Conservation (phyloP, 1,284 basidiomycete genomes). For the Boletellus sp. region DNA sequence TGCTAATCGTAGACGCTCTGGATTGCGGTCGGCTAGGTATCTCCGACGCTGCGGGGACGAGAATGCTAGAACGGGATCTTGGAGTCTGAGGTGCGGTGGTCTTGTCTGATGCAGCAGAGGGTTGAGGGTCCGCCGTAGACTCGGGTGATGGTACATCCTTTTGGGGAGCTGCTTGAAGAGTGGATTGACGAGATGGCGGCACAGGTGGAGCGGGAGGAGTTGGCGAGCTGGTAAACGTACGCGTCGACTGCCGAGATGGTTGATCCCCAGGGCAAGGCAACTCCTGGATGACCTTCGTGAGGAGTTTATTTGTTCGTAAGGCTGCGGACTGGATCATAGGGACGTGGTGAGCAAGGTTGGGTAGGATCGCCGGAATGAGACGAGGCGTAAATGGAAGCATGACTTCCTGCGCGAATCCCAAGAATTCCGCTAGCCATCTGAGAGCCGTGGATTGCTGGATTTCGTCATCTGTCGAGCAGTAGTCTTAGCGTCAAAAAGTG, state of each 20-base stretch:
- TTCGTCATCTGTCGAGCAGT: slow-evolving; percentile 65
- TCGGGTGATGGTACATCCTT: slow-evolving; percentile 48
- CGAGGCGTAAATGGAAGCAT: slow-evolving; percentile 94
- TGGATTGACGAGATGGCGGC: slow-evolving; percentile 46
- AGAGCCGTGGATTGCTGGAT: slow-evolving; percentile 87
- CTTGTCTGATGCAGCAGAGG: slow-evolving; percentile 21
- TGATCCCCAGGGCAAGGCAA: slow-evolving; percentile 69
- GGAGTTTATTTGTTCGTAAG: slow-evolving; percentile 80
- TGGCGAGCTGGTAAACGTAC: slow-evolving; percentile 46
- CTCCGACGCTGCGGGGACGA: slow-evolving; percentile 17
- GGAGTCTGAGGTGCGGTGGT: slow-evolving; percentile 23
- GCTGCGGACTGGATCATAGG: slow-evolving; percentile 88
- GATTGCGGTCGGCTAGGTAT: slow-evolving; percentile 54
- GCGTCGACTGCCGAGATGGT: slow-evolving; percentile 38
- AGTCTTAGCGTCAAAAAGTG: slow-evolving; percentile 5
- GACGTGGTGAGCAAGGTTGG: slow-evolving; percentile 91
- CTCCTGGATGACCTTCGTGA: slow-evolving; percentile 83
- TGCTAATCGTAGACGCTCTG: slow-evolving; percentile 45
- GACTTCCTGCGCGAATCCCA: slow-evolving; percentile 85
- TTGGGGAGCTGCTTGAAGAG: slow-evolving; percentile 35
- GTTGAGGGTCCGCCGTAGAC: slow-evolving; percentile 30
- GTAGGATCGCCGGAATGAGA: slow-evolving; percentile 88
- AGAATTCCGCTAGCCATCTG: slow-evolving; percentile 90
- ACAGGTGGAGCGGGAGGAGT: slow-evolving; percentile 40
- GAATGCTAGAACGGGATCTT: slow-evolving; percentile 30